These are phyloP conservation scores for Spergularia azorica DNA, from an alignment of 179 eudicot species.

Conservation along the genomic window DNA sequence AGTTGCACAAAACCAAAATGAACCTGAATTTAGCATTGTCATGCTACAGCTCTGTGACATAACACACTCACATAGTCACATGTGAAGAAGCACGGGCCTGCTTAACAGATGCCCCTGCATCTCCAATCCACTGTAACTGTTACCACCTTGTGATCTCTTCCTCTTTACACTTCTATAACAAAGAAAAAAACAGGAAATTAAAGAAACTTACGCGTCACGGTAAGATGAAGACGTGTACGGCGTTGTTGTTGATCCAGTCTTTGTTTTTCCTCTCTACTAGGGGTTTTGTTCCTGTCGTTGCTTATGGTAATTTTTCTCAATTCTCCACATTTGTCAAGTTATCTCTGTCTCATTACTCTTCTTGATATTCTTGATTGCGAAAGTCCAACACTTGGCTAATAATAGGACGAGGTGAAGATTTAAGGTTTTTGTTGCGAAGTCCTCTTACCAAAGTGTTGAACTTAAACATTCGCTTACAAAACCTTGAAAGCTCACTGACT, in stretches of 20 bases:
- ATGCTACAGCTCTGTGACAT: not conserved
- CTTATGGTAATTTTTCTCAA: slow-evolving; percentile 61
- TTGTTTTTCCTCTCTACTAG: slow-evolving; percentile 7
- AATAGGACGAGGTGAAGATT: no score
- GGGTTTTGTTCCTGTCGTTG: slow-evolving; percentile 16
- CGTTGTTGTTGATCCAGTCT: not conserved
- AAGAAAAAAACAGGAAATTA: no score
- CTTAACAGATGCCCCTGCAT: slow-evolving; percentile 1
- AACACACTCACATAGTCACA: slow-evolving; percentile 16
- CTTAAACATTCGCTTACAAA: no score
- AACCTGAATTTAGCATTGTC: no score
- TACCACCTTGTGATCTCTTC: slow-evolving; percentile 29
- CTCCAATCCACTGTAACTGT: slow-evolving; percentile 1
- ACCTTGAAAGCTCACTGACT: no score
- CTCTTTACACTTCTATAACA: no score
- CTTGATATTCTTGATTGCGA: not conserved
- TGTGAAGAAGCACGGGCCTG: slow-evolving; percentile 31
- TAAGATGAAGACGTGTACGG: not conserved
- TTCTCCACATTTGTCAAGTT: slow-evolving; percentile 25
- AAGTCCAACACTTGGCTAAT: no score
- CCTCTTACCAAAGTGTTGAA: no score
- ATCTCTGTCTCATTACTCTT: no score
- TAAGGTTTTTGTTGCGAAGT: no score
- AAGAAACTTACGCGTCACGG: not conserved
- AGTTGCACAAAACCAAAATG: no score